Evolutionary conservation across 345 rosid genomes (phyloP).

Genomic region (Carallia pectinifolia): DNA sequence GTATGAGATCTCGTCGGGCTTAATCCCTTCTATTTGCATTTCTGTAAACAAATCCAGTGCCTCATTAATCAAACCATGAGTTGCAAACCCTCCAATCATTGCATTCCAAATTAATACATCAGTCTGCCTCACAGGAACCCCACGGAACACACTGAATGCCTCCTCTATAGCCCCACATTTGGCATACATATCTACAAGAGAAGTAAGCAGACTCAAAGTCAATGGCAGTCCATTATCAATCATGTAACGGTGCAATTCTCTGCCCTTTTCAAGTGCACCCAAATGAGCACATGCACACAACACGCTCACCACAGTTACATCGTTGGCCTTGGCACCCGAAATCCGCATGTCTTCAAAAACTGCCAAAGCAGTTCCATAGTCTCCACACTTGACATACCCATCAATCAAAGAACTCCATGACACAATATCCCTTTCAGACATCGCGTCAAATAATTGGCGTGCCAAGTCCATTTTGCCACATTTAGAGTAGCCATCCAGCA

Average conservation of each 20-base stretch:
- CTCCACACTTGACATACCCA: constrained; percentile 69
- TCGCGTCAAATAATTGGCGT: constrained; percentile 51
- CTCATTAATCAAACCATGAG: constrained; percentile 63
- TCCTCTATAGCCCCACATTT: constrained; percentile 80
- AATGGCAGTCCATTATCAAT: constrained; percentile 43
- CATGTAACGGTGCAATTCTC: constrained; percentile 52
- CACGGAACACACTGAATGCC: constrained; percentile 54
- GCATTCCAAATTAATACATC: constrained; percentile 90
- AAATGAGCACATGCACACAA: constrained; percentile 83
- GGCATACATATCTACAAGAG: constrained; percentile 87
- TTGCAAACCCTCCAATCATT: constrained; percentile 82
- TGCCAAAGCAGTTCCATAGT: constrained; percentile 52
- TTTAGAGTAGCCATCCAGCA: constrained; percentile 74
- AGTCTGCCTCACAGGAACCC: constrained; percentile 20
- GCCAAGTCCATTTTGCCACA: constrained; percentile 58
- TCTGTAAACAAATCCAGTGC: constrained; percentile 55
- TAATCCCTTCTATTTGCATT: constrained; percentile 51
- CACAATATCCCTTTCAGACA: constrained; percentile 65
- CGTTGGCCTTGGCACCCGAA: constrained; percentile 57
- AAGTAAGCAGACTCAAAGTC: constrained; percentile 59
- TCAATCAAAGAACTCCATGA: constrained; percentile 89
- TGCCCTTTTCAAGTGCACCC: constrained; percentile 70
- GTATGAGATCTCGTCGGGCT: constrained; percentile 74
- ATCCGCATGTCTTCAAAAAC: constrained; percentile 57
- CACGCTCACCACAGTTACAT: constrained; percentile 86